Conservation (phyloP, 768 basidiomycete species). For the Antrodiella citrinella region DNA sequence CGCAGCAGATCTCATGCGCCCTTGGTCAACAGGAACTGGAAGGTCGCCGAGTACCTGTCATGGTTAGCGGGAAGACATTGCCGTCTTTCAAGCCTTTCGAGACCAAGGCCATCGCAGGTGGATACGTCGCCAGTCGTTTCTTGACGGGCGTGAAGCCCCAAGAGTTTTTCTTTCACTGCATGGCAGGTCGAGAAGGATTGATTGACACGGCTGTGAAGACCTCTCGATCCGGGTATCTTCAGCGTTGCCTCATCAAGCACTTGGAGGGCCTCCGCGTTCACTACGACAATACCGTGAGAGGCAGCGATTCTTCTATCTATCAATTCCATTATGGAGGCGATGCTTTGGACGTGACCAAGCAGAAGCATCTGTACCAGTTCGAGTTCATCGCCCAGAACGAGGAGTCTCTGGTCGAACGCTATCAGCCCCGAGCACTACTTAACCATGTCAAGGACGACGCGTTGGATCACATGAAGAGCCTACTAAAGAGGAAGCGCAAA, state of each 20-base stretch:
- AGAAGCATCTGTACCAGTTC: conserved; percentile 91
- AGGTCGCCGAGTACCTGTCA: conserved; percentile 96
- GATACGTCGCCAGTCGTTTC: conserved; percentile 97
- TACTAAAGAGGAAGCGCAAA: conserved; percentile 56
- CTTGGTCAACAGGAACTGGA: conserved; percentile 97
- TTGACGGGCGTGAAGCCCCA: conserved; percentile 97
- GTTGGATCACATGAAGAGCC: conserved; percentile 77
- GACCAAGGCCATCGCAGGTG: conserved; percentile 96
- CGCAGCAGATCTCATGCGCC: conserved; percentile 94
- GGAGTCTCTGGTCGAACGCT: conserved; percentile 63
- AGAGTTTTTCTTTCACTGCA: conserved; percentile 99
- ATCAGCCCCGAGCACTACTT: conserved; percentile 51
- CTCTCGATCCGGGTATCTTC: conserved; percentile 94
- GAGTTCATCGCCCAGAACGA: conserved; percentile 89
- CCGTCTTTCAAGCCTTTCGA: conserved; percentile 97
- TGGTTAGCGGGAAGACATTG: conserved; percentile 98
- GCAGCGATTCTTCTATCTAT: conserved; percentile 86
- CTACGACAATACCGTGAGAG: conserved; percentile 97
- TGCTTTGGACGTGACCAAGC: conserved; percentile 92
- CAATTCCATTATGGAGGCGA: conserved; percentile 98
- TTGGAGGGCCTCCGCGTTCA: conserved; percentile 94
- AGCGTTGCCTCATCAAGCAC: conserved; percentile 97
- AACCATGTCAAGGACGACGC: conserved; percentile 64
- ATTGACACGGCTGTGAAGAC: conserved; percentile 99
- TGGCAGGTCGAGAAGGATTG: conserved; percentile 98